phyloP scores from a whole-genome alignment of 1,284 basidiomycete species.

The Phylloporus sp. region DNA sequence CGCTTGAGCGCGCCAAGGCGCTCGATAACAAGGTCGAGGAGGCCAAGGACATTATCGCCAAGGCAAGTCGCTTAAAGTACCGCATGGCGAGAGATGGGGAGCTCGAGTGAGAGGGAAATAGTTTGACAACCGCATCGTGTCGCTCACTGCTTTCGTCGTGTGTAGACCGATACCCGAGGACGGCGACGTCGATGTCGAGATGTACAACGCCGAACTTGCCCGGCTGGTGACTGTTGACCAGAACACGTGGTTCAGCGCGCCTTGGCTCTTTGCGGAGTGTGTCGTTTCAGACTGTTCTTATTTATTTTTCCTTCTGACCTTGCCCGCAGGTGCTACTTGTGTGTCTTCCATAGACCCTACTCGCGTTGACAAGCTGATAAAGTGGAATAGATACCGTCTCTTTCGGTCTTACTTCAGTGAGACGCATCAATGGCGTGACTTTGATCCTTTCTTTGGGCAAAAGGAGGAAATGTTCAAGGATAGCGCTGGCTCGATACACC shows the following conservation, averaged over 20 bases:
- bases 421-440: conserved; percentile 75
- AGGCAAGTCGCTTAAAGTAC: conserved; percentile 85
- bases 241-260: conserved; percentile 88
- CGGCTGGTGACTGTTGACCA: conserved; percentile 52
- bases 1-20: conserved; percentile 17
- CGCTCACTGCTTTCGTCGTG: conserved; percentile 2
- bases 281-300: conserved; percentile 32
- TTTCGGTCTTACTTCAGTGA: conserved; percentile 77
- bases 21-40: conserved; percentile 57
- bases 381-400: conserved; percentile 73
- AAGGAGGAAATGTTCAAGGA: conserved; percentile 87
- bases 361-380: not conserved
- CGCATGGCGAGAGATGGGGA: conserved; percentile 84
- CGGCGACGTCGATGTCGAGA: conserved; percentile 64
- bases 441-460: conserved; percentile 86
- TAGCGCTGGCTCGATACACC: conserved; percentile 78
- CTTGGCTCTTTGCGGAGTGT: conserved; percentile 95
- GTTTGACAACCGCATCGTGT: not conserved
- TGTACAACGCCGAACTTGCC: conserved; percentile 78
- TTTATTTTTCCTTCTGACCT: not conserved
- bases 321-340: conserved; percentile 64
- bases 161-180: conserved; percentile 72
- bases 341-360: conserved; percentile 23
- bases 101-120: conserved; percentile 58
- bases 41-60: conserved; percentile 81